Base-by-base conservation (phyloP, 2,329 filamentous ascomycete species). In the Colletotrichum navitas region DNA sequence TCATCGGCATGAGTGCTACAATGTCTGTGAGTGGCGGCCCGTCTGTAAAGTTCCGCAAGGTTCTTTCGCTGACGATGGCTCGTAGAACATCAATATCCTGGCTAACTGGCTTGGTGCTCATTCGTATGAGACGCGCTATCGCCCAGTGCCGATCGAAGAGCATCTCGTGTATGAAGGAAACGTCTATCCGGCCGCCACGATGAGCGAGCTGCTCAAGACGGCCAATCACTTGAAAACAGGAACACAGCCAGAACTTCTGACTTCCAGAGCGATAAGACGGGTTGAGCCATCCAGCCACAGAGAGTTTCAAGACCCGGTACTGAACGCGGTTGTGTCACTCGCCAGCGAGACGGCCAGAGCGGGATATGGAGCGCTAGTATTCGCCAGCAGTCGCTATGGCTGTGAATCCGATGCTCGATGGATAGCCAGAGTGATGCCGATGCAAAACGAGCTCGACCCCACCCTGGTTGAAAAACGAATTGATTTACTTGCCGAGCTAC, bases 1-100 rank as follows among this genome's bases (percentile, higher is more conserved):
- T 94, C 26, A 83, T 94, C 69, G 92, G 91, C 74, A 94, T 95
- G 93, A 94, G 93, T 76, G 93, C 93, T 5, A 94, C 93, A 0
- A 83, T 95, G 58, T 90, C 91, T 66, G 91, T 93, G 81, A 76
- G 86, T 80, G 24, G 24, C 39, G 18, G 34, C 14, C 16, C 16
- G 12, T 7, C 21, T 55, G 24, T 26, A 14, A 12, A 24, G 21
- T 43, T 26, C 26, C 36, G 21, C 24, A 16, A 26, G 14, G 12
- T 26, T 8, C 43, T 21, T 10, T 51, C 11, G 7, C 64, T 71
- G 21, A 71, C 47, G 18, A 18, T 11, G 14, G 18, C 12, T 16
- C 43, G 14, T 45, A 93, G 91, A 94, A 94, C 76, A 91, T 92
- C 61, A 85, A 89, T 66, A 77, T 93, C 39, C 84, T 94, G 60